Base-by-base conservation (phyloP, 2,329 filamentous ascomycete species). In the Aureobasidium namibiae region DNA sequence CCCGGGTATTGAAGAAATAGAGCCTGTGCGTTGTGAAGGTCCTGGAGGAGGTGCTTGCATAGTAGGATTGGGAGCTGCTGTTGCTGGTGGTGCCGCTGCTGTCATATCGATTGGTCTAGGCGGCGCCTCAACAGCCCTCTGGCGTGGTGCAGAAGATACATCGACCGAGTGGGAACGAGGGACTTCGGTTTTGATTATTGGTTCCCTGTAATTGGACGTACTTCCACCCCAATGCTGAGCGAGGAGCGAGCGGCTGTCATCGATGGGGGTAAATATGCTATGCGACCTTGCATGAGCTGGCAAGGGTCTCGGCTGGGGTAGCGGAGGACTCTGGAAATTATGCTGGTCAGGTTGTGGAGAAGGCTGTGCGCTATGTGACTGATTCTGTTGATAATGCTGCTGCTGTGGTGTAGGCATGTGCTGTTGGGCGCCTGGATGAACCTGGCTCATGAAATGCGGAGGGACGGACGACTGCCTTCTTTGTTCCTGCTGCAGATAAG, bases 241-340 rank as follows among this genome's bases (percentile, higher is more conserved):
- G 44, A 96, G 75, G 61, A 96, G 87, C 1, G 92, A 96, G 50
- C 89, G 83, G 66, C 88, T 91, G 70, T 96, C 92, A 67, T 97
- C 94, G 63, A 99, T 95, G 0, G 94, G 94, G 0, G 94, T 99
- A 70, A 97, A 97, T 61, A 99, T 97, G 72, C 92, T 96, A 70
- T 92, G 87, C 23, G 87, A 87, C 71, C 92, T 92, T 34, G 80
- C 74, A 34, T 75, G 73, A 21, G 69, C 74, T 8, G 80, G 78
- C 3, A 82, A 66, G 6, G 89, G 86, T 67, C 87, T 88, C 2
- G 87, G 86, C 63, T 89, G 76, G 45, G 59, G 84, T 75, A 70
- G 79, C 70, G 65, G 82, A 63, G 68, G 80, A 71, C 73, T 84
- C 69, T 70, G 75, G 69, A 76, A 81, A 66, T 74, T 72, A 76